Evolutionary conservation across 352 stramenopile species (phyloP).

Genomic region (Nothophytophthora sp.): DNA sequence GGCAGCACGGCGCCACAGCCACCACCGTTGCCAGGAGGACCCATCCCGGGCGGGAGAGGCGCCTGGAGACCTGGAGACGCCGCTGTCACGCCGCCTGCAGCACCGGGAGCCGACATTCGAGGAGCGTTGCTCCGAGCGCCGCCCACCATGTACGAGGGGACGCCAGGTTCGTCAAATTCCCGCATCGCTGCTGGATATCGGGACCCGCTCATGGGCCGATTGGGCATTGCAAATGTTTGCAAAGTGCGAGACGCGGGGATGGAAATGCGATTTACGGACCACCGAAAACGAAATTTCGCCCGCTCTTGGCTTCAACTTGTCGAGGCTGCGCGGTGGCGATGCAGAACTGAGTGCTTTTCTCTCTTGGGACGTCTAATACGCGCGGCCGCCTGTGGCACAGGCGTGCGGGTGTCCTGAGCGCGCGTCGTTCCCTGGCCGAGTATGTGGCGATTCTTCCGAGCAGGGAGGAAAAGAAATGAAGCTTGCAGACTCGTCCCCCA

Average conservation of each 20-base stretch:
- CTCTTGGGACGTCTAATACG: constrained; percentile 28
- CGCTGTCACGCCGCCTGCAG: too few species aligned
- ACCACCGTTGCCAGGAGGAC: not conserved
- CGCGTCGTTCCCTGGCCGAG: constrained; percentile 8
- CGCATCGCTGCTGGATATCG: constrained; percentile 17
- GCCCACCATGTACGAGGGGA: constrained; percentile 8
- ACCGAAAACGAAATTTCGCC: constrained; percentile 30
- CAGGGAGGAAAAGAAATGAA: constrained; percentile 30
- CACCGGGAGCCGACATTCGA: constrained; percentile 4
- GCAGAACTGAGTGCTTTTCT: constrained; percentile 11
- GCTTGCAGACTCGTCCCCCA: not conserved
- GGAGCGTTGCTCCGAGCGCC: constrained; percentile 7
- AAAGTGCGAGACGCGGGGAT: too few species aligned
- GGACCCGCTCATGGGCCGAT: constrained; percentile 23
- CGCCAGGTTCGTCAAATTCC: constrained; percentile 15
- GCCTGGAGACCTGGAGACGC: constrained; percentile 6
- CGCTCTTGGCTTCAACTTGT: constrained; percentile 1
- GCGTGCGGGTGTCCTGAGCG: constrained; percentile 7
- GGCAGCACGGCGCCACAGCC: not conserved
- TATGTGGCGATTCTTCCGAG: constrained; percentile 14
- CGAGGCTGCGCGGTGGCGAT: not conserved
- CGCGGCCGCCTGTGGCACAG: constrained; percentile 32
- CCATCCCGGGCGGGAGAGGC: not conserved
- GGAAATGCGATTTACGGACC: constrained; percentile 7
- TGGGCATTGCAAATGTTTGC: too few species aligned